Evolutionary conservation across 139 green algal species (phyloP).

Genomic region (Coelastrella sp.): DNA sequence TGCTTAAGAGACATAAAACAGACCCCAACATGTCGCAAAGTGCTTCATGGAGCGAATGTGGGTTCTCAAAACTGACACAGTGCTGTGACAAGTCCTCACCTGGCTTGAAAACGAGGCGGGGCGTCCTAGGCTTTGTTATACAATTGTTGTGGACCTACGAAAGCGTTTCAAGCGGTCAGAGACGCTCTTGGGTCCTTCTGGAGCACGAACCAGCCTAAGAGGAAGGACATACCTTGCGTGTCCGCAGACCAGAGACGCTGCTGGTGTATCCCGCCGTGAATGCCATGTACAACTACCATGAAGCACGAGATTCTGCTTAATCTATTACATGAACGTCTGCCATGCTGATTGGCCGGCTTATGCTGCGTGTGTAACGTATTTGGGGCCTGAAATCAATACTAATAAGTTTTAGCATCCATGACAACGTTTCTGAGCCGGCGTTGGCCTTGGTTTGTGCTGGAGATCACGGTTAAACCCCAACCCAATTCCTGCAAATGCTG

Average conservation of each 20-base stretch:
- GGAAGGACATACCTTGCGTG: conserved; percentile 17
- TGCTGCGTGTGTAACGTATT: not conserved
- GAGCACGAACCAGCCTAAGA: not conserved
- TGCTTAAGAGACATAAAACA: not conserved
- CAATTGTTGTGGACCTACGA: not conserved
- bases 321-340: not conserved
- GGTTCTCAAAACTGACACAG: not conserved
- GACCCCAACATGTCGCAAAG: not conserved
- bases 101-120: not conserved
- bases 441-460: not conserved
- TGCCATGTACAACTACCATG: not conserved
- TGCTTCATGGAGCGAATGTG: conserved; percentile 3
- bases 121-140: not conserved
- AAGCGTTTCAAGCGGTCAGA: not conserved
- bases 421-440: not conserved
- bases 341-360: not conserved
- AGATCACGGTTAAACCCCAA: not conserved
- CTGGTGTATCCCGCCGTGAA: not conserved
- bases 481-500: too few species aligned
- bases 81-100: not conserved
- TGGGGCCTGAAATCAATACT: not conserved
- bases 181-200: not conserved
- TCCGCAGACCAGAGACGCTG: not conserved
- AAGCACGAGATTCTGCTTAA: conserved; percentile 16
- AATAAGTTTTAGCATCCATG: not conserved